Evolutionary conservation across 768 basidiomycete species (phyloP).

Genomic region (Macrolepiota fuliginosa): DNA sequence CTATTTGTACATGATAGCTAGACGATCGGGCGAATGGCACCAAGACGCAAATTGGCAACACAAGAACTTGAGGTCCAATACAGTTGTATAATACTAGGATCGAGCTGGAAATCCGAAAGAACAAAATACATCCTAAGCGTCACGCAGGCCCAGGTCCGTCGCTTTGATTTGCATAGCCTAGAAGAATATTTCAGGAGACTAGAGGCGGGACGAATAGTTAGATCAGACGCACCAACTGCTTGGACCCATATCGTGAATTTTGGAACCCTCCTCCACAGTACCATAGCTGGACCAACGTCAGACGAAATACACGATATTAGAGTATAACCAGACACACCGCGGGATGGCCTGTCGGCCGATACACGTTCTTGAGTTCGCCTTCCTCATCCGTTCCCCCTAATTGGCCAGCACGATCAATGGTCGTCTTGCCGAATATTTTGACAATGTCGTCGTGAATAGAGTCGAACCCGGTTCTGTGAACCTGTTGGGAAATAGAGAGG

Average conservation of each 20-base stretch:
- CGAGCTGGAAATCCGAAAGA: no score
- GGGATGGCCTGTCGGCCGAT: slow-evolving; percentile 40
- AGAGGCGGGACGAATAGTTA: not conserved
- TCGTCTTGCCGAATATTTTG: slow-evolving; percentile 32
- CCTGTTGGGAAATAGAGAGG: not conserved
- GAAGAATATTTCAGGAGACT: not conserved
- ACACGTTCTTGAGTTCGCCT: slow-evolving; percentile 34
- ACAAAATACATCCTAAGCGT: no score
- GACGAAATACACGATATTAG: not conserved
- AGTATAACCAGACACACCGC: slow-evolving; percentile 25
- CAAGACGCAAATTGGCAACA: no score
- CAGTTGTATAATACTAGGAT: no score
- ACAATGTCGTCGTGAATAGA: slow-evolving; percentile 27
- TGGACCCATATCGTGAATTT: slow-evolving; percentile 31
- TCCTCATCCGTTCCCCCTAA: slow-evolving; percentile 42
- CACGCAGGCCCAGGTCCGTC: not conserved
- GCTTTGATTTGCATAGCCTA: slow-evolving; percentile 8
- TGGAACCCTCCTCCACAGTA: slow-evolving; percentile 36
- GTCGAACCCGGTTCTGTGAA: slow-evolving; percentile 6
- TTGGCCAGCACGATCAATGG: slow-evolving; percentile 26
- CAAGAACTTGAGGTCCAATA: no score
- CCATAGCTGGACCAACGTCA: slow-evolving; percentile 30
- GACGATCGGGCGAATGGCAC: no score
- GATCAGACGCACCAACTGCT: slow-evolving; percentile 28
- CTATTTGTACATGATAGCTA: no score